Evolutionary conservation across 2,329 filamentous ascomycete species (phyloP).

Genomic region (Diaporthe citri): DNA sequence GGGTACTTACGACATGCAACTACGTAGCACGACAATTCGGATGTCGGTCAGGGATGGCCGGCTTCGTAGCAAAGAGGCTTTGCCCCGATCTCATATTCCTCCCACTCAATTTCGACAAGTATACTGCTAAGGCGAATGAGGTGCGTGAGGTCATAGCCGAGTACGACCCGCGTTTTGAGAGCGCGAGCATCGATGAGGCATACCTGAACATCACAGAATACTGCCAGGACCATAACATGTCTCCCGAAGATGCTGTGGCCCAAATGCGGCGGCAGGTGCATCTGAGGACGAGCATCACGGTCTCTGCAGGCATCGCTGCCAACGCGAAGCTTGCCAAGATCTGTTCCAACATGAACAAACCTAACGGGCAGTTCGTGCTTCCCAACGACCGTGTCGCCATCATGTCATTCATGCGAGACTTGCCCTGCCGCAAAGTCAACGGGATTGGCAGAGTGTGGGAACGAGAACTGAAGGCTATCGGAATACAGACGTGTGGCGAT

Average conservation of each 20-base stretch:
- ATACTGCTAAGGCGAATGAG: conserved; percentile 89
- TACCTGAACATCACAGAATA: conserved; percentile 96
- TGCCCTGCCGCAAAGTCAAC: conserved; percentile 92
- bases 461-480: conserved; percentile 88
- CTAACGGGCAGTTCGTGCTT: conserved; percentile 89
- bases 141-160: conserved; percentile 83
- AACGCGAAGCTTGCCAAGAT: conserved; percentile 97
- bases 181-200: conserved; percentile 94
- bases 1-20: conserved; percentile 79
- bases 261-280: conserved; percentile 84
- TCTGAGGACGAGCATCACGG: conserved; percentile 83
- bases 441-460: conserved; percentile 96
- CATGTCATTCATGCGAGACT: conserved; percentile 85
- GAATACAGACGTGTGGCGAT: conserved; percentile 89
- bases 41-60: conserved; percentile 94
- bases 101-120: conserved; percentile 90
- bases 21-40: conserved; percentile 92
- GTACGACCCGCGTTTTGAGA: conserved; percentile 94
- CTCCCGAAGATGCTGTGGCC: conserved; percentile 79
- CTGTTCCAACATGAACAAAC: conserved; percentile 94
- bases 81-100: conserved; percentile 88
- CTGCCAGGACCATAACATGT: conserved; percentile 76
- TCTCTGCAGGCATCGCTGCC: conserved; percentile 93
- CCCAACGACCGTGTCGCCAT: conserved; percentile 79
- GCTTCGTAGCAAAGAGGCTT: conserved; percentile 93